A percentile compares a stretch with the other conserved stretches of the same genome.
These are phyloP conservation scores for Solanum habrochaites DNA, from an alignment of 257 asterid genomes.

Conservation along the genomic window DNA sequence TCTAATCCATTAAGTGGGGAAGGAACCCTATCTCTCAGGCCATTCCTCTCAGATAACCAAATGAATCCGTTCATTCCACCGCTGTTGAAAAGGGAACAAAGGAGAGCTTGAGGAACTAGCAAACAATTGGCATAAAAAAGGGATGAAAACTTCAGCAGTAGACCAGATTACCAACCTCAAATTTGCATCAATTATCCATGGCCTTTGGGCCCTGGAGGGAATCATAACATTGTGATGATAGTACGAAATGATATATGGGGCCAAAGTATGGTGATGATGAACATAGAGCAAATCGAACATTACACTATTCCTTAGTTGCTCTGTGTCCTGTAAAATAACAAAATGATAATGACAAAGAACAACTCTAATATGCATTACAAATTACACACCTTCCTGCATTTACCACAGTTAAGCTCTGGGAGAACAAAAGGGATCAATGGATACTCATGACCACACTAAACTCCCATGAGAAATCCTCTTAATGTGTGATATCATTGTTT, in stretches of 20 bases:
- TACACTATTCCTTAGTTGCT: constrained; percentile 62
- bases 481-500: not conserved
- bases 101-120: constrained; percentile 1
- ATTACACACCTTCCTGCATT: not conserved
- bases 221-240: constrained; percentile 29
- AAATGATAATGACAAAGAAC: not conserved
- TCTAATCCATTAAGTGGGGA: constrained; percentile 53
- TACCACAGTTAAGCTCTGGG: not conserved
- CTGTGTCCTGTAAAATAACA: constrained; percentile 54
- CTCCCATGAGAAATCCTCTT: not conserved
- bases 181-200: constrained; percentile 44
- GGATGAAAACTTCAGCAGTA: not conserved
- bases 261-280: constrained; percentile 56
- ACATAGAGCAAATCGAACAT: constrained; percentile 79
- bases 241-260: constrained; percentile 45
- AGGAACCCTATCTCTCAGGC: constrained; percentile 28
- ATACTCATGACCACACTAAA: not conserved
- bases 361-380: not conserved
- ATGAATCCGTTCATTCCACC: constrained; percentile 91
- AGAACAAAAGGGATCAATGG: not conserved
- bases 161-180: constrained; percentile 45
- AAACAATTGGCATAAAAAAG: not conserved
- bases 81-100: constrained; percentile 30
- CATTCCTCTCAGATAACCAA: constrained; percentile 67
- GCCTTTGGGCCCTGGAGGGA: constrained; percentile 20